These are phyloP conservation scores for Phytophthora podocarpi DNA, from an alignment of 352 stramenopile genomes.

Conservation along the genomic window DNA sequence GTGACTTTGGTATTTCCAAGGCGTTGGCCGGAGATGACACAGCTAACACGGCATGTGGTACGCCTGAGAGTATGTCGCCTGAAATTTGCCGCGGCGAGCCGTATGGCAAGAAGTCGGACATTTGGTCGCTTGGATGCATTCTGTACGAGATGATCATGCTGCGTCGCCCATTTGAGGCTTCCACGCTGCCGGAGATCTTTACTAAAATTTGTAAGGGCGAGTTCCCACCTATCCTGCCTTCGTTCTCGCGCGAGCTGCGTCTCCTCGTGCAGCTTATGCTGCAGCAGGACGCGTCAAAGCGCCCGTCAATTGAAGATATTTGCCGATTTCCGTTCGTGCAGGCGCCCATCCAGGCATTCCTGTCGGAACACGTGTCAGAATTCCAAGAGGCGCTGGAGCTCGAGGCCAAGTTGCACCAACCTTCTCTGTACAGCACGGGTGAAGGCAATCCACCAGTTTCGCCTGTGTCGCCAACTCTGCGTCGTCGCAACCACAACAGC, in stretches of 20 bases:
- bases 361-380: conserved; percentile 85
- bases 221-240: conserved; percentile 78
- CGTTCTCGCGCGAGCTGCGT: conserved; percentile 81
- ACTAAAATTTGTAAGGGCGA: conserved; percentile 90
- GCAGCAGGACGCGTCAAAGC: conserved; percentile 85
- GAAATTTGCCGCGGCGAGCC: conserved; percentile 88
- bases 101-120: conserved; percentile 91
- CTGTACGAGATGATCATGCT: conserved; percentile 92
- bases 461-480: conserved; percentile 44
- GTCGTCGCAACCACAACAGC: conserved; percentile 56
- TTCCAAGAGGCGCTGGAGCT: conserved; percentile 88
- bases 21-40: conserved; percentile 79
- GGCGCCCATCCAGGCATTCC: conserved; percentile 80
- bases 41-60: conserved; percentile 84
- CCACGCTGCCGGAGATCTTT: conserved; percentile 84
- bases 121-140: conserved; percentile 90
- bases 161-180: conserved; percentile 82
- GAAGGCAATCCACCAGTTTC: conserved; percentile 39
- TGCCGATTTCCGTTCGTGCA: conserved; percentile 89
- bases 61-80: conserved; percentile 89
- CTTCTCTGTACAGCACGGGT: conserved; percentile 62
- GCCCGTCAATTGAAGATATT: conserved; percentile 90
- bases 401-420: conserved; percentile 88
- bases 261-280: conserved; percentile 89
- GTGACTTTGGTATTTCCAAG: conserved; percentile 91